Percentiles rank a stretch among this genome's conserved stretches.
These are phyloP conservation scores for Claviceps citrina DNA, from an alignment of 2,329 filamentous ascomycete genomes.

Conservation along the genomic window DNA sequence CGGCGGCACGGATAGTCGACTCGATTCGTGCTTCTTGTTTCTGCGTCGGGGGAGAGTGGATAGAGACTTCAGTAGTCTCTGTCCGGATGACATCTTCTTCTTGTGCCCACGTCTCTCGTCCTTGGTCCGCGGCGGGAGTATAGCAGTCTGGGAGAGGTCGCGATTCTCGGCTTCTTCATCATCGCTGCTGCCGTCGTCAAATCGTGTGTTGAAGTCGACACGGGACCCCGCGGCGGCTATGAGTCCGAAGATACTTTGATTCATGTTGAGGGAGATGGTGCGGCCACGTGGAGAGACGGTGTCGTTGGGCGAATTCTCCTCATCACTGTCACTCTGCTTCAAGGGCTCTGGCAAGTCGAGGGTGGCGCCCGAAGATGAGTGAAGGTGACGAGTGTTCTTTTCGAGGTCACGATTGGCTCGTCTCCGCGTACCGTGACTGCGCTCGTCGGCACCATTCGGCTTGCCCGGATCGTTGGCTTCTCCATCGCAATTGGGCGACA, in stretches of 20 bases:
- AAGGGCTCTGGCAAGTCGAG: conserved; percentile 37
- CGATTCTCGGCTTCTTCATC: conserved; percentile 51
- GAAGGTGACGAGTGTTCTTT: conserved; percentile 27
- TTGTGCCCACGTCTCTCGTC: conserved; percentile 29
- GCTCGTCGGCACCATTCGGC: conserved; percentile 16
- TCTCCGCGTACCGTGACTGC: conserved; percentile 22
- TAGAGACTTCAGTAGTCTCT: conserved; percentile 50
- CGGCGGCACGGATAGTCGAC: conserved; percentile 22
- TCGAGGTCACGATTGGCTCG: conserved; percentile 28
- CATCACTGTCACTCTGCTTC: conserved; percentile 33
- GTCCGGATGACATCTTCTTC: conserved; percentile 43
- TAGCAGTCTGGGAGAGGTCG: conserved; percentile 26
- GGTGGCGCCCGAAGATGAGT: conserved; percentile 16
- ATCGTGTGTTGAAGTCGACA: conserved; percentile 66
- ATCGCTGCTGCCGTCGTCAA: conserved; percentile 66
- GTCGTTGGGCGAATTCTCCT: conserved; percentile 27
- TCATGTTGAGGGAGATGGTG: conserved; percentile 56
- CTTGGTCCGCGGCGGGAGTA: conserved; percentile 20
- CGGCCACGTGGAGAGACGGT: conserved; percentile 27
- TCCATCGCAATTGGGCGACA: conserved; percentile 2
- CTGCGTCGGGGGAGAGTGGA: conserved; percentile 39
- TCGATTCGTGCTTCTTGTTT: conserved; percentile 25
- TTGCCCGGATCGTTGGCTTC: conserved; percentile 2
- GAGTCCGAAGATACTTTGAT: conserved; percentile 86
- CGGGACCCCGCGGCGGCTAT: conserved; percentile 76